phyloP scores from a whole-genome alignment of 441 rosid species.

The Bruguiera hainesii region DNA sequence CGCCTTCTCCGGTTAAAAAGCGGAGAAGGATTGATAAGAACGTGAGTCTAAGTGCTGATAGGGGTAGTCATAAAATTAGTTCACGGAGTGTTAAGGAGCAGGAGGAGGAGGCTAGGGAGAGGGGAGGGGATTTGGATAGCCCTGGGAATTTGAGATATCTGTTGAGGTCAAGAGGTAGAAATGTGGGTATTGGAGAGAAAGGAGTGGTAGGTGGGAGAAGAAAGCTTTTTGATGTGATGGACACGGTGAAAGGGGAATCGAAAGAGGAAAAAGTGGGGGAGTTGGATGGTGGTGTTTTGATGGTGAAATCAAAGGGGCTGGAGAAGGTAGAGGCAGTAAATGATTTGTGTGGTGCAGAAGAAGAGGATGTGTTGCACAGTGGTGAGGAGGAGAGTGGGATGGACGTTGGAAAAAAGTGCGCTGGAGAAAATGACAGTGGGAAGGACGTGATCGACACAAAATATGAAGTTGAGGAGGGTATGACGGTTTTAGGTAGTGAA shows the following conservation, averaged over 20 bases:
- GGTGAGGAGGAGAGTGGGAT: slow-evolving; percentile 31
- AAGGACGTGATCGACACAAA: slow-evolving; percentile 26
- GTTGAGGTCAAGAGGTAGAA: slow-evolving; percentile 59
- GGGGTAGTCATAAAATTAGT: slow-evolving; percentile 18
- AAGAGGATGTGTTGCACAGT: slow-evolving; percentile 24
- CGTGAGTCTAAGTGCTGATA: slow-evolving; percentile 25
- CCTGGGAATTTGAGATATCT: slow-evolving; percentile 64
- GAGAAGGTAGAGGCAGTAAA: slow-evolving; percentile 36
- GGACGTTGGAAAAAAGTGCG: slow-evolving; percentile 25
- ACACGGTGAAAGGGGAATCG: slow-evolving; percentile 12
- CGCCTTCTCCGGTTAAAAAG: slow-evolving; percentile 74
- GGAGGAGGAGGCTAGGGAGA: slow-evolving; percentile 27
- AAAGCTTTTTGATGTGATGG: slow-evolving; percentile 45
- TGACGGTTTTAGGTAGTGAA: slow-evolving; percentile 18
- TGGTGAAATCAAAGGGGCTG: slow-evolving; percentile 27
- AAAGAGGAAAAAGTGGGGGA: slow-evolving; percentile 10
- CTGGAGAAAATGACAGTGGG: slow-evolving; percentile 29
- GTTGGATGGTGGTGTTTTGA: background rate
- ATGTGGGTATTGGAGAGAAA: slow-evolving; percentile 23
- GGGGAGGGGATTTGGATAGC: slow-evolving; percentile 28
- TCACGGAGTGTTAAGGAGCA: slow-evolving; percentile 32
- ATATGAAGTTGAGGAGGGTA: slow-evolving; percentile 13
- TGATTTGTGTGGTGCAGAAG: slow-evolving; percentile 30
- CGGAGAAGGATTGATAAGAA: slow-evolving; percentile 39
- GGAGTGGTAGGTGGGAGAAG: slow-evolving; percentile 35